phyloP scores from a whole-genome alignment of 441 rosid species.

The Populus hybrid region DNA sequence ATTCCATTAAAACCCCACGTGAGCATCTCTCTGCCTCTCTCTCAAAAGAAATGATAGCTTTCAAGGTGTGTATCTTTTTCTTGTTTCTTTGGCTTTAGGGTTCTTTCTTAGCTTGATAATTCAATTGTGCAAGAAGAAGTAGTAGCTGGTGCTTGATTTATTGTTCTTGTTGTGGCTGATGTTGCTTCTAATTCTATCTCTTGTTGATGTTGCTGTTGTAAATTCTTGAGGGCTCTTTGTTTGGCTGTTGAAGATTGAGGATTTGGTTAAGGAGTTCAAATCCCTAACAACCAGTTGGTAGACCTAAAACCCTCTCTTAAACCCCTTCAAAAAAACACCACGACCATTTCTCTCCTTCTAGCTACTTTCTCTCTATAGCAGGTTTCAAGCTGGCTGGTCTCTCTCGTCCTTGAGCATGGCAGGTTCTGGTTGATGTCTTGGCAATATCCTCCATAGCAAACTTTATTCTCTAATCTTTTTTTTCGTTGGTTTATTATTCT shows the following conservation, averaged over 20 bases:
- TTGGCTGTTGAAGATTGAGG: too few species aligned
- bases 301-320: too few species aligned
- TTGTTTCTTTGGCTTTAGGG: conserved; percentile 10
- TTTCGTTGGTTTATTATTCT: conserved; percentile 2
- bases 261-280: too few species aligned
- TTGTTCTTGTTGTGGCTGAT: too few species aligned
- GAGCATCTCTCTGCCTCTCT: conserved; percentile 30
- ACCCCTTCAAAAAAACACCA: too few species aligned
- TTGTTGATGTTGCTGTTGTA: too few species aligned
- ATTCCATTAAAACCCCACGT: conserved; percentile 70
- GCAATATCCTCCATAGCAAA: conserved; percentile 58
- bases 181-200: too few species aligned
- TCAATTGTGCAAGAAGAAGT: conserved; percentile 22
- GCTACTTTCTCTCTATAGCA: conserved; percentile 21
- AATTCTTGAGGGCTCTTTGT: too few species aligned
- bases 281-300: too few species aligned
- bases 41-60: conserved; percentile 25
- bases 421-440: conserved; percentile 43
- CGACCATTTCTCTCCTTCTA: too few species aligned
- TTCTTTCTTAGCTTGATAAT: conserved; percentile 31
- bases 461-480: conserved; percentile 27
- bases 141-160: too few species aligned
- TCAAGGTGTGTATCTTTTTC: conserved; percentile 13
- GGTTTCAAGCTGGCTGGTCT: conserved; percentile 29
- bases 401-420: conserved; percentile 47